Conservation (phyloP, 371 early-diverging fungal species). For the Mortierella sp. region DNA sequence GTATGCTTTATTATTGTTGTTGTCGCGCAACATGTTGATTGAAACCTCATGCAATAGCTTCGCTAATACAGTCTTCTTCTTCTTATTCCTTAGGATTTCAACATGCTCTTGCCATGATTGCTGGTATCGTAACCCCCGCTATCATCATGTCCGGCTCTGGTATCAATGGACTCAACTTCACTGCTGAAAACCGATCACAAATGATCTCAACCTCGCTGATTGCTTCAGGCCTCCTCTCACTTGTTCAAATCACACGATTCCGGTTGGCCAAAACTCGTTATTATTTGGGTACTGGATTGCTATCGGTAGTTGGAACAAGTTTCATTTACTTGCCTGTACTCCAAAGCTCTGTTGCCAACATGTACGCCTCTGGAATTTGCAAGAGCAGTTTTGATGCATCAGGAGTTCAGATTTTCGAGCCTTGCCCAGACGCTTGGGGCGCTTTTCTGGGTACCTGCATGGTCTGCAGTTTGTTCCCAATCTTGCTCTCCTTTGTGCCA, state of each 20-base stretch:
- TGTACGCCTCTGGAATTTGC: slow-evolving; percentile 49
- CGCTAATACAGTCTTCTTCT: no score
- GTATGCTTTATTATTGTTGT: slow-evolving; percentile 14
- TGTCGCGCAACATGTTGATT: not conserved
- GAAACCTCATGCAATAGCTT: no score
- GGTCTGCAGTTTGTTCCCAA: slow-evolving; percentile 68
- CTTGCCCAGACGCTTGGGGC: slow-evolving; percentile 72
- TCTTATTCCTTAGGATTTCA: slow-evolving; percentile 58
- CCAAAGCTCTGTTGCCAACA: slow-evolving; percentile 52
- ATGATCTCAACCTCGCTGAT: slow-evolving; percentile 72
- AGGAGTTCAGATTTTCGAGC: slow-evolving; percentile 61
- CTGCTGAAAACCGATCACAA: slow-evolving; percentile 62
- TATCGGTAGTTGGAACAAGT: slow-evolving; percentile 69
- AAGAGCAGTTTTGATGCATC: slow-evolving; percentile 45
- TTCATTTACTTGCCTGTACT: slow-evolving; percentile 66
- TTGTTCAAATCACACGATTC: slow-evolving; percentile 73
- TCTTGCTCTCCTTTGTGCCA: slow-evolving; percentile 68
- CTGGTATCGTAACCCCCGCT: slow-evolving; percentile 70
- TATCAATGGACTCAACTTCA: slow-evolving; percentile 62
- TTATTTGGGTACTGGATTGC: slow-evolving; percentile 68
- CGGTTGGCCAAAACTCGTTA: slow-evolving; percentile 59
- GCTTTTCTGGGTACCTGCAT: slow-evolving; percentile 72
- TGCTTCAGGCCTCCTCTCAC: slow-evolving; percentile 63
- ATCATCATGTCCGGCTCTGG: slow-evolving; percentile 69
- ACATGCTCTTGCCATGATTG: slow-evolving; percentile 70